Conservation (phyloP, 148 eudicot species). For the Camellia granthamiana region DNA sequence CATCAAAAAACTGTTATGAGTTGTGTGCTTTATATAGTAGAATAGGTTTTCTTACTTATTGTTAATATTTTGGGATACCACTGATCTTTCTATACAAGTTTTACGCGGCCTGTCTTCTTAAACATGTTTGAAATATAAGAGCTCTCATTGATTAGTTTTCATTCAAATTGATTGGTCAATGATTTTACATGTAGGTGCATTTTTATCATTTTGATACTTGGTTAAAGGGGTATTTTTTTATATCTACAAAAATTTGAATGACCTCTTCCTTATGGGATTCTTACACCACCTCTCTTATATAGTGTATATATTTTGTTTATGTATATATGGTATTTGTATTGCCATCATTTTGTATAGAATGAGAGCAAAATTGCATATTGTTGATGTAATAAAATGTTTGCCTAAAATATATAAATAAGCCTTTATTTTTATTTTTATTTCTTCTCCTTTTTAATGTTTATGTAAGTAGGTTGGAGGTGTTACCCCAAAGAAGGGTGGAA, state of each 20-base stretch:
- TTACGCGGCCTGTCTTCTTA: not conserved
- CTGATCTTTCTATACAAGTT: not conserved
- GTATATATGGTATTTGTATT: not conserved
- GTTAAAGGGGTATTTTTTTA: not conserved
- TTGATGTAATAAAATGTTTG: not conserved
- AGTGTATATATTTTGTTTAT: not conserved
- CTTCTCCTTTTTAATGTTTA: not conserved
- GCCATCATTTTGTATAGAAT: not conserved
- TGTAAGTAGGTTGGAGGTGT: conserved; percentile 89
- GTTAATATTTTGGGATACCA: not conserved
- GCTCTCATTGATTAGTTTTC: not conserved
- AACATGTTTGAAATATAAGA: not conserved
- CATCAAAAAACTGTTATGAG: too few species aligned
- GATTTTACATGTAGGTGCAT: not conserved
- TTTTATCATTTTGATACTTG: not conserved
- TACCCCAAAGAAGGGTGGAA: conserved; percentile 94
- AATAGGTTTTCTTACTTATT: too few species aligned
- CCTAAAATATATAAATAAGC: not conserved
- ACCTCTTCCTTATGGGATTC: not conserved
- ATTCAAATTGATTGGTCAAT: not conserved
- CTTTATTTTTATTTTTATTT: not conserved
- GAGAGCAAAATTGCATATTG: not conserved
- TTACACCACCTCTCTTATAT: not conserved
- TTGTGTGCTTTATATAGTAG: too few species aligned
- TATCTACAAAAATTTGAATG: not conserved